phyloP scores from a whole-genome alignment of 495 filamentous ascomycete genomes.

The Neurospora hispaniola region DNA sequence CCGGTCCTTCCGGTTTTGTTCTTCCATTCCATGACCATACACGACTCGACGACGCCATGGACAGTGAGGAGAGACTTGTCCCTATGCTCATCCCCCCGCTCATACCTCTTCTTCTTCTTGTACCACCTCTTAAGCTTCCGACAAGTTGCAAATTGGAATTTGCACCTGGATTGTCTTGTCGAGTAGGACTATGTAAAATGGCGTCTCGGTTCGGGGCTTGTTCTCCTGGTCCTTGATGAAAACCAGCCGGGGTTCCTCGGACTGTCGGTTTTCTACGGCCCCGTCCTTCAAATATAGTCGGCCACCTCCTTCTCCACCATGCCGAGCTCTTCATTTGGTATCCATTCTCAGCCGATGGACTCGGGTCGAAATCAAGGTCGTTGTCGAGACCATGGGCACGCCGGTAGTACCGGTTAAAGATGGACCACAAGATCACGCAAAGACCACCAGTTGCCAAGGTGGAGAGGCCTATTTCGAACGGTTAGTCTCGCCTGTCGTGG shows the following conservation, averaged over 20 bases:
- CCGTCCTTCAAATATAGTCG: background rate
- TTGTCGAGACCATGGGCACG: background rate
- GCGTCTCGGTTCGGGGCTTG: background rate
- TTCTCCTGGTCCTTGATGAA: background rate
- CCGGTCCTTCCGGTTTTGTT: background rate
- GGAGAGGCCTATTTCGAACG: background rate
- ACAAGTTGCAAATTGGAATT: background rate
- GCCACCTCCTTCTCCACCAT: background rate
- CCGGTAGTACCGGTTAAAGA: slow-evolving; percentile 1
- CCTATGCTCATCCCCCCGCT: background rate
- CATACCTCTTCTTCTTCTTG: background rate
- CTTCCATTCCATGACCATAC: background rate
- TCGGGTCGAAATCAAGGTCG: background rate
- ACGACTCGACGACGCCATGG: background rate
- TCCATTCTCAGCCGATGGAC: background rate
- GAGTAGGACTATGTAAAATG: background rate
- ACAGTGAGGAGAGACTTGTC: background rate
- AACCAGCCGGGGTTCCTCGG: background rate
- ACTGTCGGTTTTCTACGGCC: background rate
- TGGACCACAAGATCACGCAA: slow-evolving; percentile 1
- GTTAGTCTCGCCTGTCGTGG: background rate
- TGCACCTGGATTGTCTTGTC: background rate
- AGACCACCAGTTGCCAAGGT: slow-evolving; percentile 4
- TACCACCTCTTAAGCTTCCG: background rate
- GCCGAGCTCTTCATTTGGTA: background rate